Evolutionary conservation across 371 early-diverging fungal genomes (phyloP), one percentile per base, ranked within the genome.

Genomic region (Mucor plumbeus): DNA sequence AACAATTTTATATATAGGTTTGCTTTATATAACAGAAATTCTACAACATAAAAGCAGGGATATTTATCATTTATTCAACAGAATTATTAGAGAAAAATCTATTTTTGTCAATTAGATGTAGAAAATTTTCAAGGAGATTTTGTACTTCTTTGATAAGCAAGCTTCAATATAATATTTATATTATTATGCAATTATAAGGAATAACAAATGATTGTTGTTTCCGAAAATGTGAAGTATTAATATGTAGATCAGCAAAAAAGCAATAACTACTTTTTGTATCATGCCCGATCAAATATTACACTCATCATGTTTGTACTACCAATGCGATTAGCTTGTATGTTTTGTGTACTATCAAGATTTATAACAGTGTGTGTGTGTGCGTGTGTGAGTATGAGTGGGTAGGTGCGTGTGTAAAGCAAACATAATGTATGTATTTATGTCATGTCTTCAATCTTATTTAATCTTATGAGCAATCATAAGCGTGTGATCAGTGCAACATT

Each of bases 221-320:
- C 39, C n/a, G 11, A 44, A 26, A 26, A 26, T 26, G 26, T 26
- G 26, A 26, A 38, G 5, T 50, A n/a, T 7, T 15, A 47, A 50
- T 50, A 50, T 50, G 50, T 50, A 50, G 50, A 50, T 50, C 50
- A 50, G 19, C 19, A 19, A 50, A 21, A 26, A 21, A 1, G 38
- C 3, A 50, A 21, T 10, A 50, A 10, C 50, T 50, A 10, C 13
- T 50, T 50, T 50, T 50, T 50, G 50, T 50, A 50, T 4, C 50
- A 50, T 50, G 50, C 50, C 50, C 50, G 26, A 50, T 50, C 50
- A 50, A 26, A 19, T 26, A 50, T 50, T 43, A 50, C 50, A 50
- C 26, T 8, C 26, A 50, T 50, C 50, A 50, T 50, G 26, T 0
- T 50, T 50, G 50, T 50, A 21, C 50, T 21, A 50, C 50, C 50